phyloP scores from a whole-genome alignment of 805 yeast species.

The Saturnispora diversa region DNA sequence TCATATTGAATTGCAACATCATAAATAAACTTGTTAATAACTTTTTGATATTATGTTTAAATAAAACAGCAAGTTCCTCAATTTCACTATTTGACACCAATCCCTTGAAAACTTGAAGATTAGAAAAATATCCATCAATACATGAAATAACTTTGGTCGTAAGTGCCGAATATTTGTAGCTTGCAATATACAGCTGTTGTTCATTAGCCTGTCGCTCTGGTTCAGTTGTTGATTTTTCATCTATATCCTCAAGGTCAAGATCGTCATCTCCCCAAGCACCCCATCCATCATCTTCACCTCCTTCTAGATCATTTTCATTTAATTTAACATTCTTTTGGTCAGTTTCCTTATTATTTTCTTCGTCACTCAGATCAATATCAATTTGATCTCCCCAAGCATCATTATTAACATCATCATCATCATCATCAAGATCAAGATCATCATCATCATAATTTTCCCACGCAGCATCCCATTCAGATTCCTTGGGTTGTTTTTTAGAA shows the following conservation, averaged over 20 bases:
- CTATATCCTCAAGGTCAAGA: constrained; percentile 14
- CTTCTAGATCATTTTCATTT: no score
- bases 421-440: constrained; percentile 17
- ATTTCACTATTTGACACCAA: constrained; percentile 11
- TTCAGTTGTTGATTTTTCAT: not conserved
- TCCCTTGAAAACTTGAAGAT: constrained; percentile 16
- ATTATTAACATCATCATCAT: constrained; percentile 18
- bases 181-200: constrained; percentile 7
- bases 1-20: constrained; percentile 18
- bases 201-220: not conserved
- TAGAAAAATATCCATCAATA: constrained; percentile 17
- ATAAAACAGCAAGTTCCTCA: constrained; percentile 19
- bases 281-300: constrained; percentile 27
- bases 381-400: constrained; percentile 12
- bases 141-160: constrained; percentile 14
- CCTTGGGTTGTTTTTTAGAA: constrained; percentile 2
- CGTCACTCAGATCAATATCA: constrained; percentile 9
- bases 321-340: constrained; percentile 12
- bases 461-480: constrained; percentile 9
- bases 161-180: constrained; percentile 19
- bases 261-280: constrained; percentile 16
- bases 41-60: constrained; percentile 24
- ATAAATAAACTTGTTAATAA: constrained; percentile 23
- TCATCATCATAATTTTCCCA: constrained; percentile 17
- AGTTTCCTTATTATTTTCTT: no score